phyloP scores from a whole-genome alignment of 805 yeast species.

The Priceomyces carsonii region DNA sequence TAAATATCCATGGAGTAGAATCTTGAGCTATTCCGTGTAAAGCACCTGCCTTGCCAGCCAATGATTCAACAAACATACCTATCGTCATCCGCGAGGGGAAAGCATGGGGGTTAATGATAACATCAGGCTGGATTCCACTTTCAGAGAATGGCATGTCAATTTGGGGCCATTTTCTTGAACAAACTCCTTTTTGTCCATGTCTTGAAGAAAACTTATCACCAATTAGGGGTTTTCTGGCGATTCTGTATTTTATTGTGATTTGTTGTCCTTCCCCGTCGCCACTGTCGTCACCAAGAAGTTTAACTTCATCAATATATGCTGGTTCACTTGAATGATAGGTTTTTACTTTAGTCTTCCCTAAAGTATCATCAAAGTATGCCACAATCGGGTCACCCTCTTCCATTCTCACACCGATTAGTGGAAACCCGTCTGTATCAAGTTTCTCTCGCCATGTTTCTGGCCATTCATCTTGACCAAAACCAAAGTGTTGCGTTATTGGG shows the following conservation, averaged over 20 bases:
- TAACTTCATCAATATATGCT: constrained; percentile 93
- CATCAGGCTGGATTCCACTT: constrained; percentile 95
- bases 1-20: constrained; percentile 93
- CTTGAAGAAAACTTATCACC: constrained; percentile 98
- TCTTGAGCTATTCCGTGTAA: constrained; percentile 97
- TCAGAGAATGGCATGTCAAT: constrained; percentile 97
- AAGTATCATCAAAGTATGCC: constrained; percentile 88
- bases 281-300: constrained; percentile 80
- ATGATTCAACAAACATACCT: constrained; percentile 98
- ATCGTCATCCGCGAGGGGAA: constrained; percentile 99
- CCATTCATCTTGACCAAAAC: constrained; percentile 91
- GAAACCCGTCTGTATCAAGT: constrained; percentile 90
- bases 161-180: constrained; percentile 97
- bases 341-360: constrained; percentile 88
- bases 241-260: constrained; percentile 83
- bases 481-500: constrained; percentile 91
- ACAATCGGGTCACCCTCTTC: constrained; percentile 96
- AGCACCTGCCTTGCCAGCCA: constrained; percentile 99
- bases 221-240: constrained; percentile 88
- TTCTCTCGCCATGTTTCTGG: constrained; percentile 88
- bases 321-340: constrained; percentile 94
- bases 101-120: constrained; percentile 97
- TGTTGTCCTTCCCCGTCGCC: constrained; percentile 79
- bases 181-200: constrained; percentile 98
- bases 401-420: constrained; percentile 81